Percentiles rank a stretch among this genome's conserved stretches.
phyloP scores from a whole-genome alignment of 2,329 filamentous ascomycete genomes.

The Venturiaceae sp. region DNA sequence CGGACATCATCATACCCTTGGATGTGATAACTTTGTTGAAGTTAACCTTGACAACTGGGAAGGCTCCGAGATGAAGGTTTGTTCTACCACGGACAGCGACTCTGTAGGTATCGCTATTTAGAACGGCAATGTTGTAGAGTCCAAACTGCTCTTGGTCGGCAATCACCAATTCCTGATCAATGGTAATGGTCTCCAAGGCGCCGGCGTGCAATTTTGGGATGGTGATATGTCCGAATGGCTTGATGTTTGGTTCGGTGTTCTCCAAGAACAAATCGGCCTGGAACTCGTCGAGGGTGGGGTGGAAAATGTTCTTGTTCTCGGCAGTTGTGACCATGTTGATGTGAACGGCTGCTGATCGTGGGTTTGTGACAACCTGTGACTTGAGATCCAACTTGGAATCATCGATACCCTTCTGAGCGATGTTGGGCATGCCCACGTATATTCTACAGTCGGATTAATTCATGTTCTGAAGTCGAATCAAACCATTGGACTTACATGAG shows the following conservation, averaged over 20 bases:
- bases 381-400: conserved; percentile 40
- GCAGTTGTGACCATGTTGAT: conserved; percentile 40
- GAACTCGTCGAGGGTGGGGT: conserved; percentile 46
- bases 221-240: conserved; percentile 32
- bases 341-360: conserved; percentile 37
- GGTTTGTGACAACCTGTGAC: conserved; percentile 40
- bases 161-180: conserved; percentile 37
- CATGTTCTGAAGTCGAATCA: background rate
- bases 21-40: conserved; percentile 49
- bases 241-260: conserved; percentile 19
- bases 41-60: conserved; percentile 40
- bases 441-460: conserved; percentile 24
- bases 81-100: conserved; percentile 44
- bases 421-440: conserved; percentile 49
- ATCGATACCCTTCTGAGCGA: conserved; percentile 45
- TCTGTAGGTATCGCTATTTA: conserved; percentile 38
- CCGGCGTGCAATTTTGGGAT: conserved; percentile 36
- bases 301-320: conserved; percentile 38
- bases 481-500: conserved; percentile 43
- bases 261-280: conserved; percentile 40
- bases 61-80: conserved; percentile 37
- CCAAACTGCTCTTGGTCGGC: conserved; percentile 34
- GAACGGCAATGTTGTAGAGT: conserved; percentile 37
- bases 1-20: conserved; percentile 33
- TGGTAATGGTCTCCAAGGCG: conserved; percentile 29